phyloP scores from a whole-genome alignment of 1,139 yeast genomes.

The Nakaseomyces glabratus region DNA sequence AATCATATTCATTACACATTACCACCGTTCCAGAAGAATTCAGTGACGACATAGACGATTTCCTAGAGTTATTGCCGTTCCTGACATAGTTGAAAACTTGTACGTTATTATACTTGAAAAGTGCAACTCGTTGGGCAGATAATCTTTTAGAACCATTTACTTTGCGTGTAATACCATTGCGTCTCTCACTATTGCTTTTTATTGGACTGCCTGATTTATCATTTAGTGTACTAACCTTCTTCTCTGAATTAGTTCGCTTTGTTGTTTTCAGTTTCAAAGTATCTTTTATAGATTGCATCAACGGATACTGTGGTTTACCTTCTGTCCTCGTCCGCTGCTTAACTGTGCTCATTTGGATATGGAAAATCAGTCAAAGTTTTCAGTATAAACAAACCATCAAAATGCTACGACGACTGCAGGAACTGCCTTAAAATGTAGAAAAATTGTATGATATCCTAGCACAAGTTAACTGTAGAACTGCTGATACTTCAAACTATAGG shows the following conservation, averaged over 20 bases:
- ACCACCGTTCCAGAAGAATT: slow-evolving; percentile 8
- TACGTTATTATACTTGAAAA: slow-evolving; percentile 24
- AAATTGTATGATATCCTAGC: no score
- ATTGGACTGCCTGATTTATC: background rate
- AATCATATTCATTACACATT: slow-evolving; percentile 6
- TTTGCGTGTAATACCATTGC: background rate
- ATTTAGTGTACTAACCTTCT: slow-evolving; percentile 1
- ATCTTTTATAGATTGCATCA: slow-evolving; percentile 6
- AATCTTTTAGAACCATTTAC: slow-evolving; percentile 14
- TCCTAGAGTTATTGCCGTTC: slow-evolving; percentile 6
- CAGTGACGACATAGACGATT: slow-evolving; percentile 13
- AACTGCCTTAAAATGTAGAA: no score
- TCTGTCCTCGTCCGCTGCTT: slow-evolving; percentile 1
- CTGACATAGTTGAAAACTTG: slow-evolving; percentile 17
- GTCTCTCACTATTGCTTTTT: slow-evolving; percentile 6
- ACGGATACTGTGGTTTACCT: slow-evolving; percentile 1
- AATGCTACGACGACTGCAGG: no score
- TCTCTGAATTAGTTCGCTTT: slow-evolving; percentile 1
- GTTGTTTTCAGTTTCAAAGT: slow-evolving; percentile 1
- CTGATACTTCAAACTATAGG: no score
- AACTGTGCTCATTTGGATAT: background rate
- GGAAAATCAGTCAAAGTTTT: no score
- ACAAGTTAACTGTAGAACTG: no score
- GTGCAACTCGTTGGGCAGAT: slow-evolving; percentile 27
- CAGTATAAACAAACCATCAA: no score